Base-by-base conservation (phyloP, 1,284 basidiomycete genomes). In the Sphagnurus paluster region DNA sequence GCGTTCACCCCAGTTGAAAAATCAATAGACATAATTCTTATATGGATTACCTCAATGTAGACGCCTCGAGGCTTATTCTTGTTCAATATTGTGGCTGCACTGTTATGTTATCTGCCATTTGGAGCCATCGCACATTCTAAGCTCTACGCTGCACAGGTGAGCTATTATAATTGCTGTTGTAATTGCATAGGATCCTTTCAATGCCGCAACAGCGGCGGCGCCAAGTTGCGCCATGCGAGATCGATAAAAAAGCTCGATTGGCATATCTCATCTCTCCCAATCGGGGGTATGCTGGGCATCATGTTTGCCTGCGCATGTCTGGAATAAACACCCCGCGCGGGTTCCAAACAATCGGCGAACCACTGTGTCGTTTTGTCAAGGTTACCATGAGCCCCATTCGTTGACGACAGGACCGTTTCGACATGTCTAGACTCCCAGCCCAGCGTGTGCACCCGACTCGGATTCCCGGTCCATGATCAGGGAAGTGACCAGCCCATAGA, bases 361-460 rank as follows among this genome's bases (percentile, higher is more conserved):
- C 36, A 25, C 36, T 35, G 34, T 4, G 14, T 13, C 13, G 26
- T 28, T 28, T 28, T 28, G 13, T n/a, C 48, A 44, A 41, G 34
- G 48, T 44, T 38, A 45, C 48, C 25, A 29, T 21, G 42, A 44
- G 23, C 48, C 28, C 48, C 40, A 42, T 42, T 38, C 42, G 35
- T 44, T 47, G 34, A 37, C 40, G 2, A 29, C 35, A 39, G 40
- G 44, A 25, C 33, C 30, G 32, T 42, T 28, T 33, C 39, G n/a
- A 42, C 33, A 32, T 6, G 23, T 16, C 24, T 38, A 23, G 26
- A 23, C 19, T n/a, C 20, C 5, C 32, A 20, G 14, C 44, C 40
- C 36, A 24, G 30, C 29, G 10, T 48, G n/a, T n/a, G n/a, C n/a
- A n/a, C n/a, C 46, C 41, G 46, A 38, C 21, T 34, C 41, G 42